Evolutionary conservation across 2,329 filamentous ascomycete genomes (phyloP).

Genomic region (Aureobasidium lini): DNA sequence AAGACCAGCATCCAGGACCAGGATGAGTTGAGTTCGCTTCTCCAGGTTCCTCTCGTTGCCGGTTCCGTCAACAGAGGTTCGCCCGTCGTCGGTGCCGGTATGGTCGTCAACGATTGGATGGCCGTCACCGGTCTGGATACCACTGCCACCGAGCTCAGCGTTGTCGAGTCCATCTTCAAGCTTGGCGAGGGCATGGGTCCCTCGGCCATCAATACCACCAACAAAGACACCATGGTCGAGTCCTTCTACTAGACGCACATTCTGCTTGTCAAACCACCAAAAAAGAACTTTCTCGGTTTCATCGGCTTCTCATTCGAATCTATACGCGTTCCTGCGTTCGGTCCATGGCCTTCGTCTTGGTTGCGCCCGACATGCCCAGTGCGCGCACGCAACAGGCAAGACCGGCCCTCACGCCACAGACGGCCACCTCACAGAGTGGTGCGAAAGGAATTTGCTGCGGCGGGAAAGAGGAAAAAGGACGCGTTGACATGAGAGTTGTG

Average conservation of each 20-base stretch:
- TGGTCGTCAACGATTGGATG: slow-evolving; percentile 98
- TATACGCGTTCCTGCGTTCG: background rate
- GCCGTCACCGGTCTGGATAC: slow-evolving; percentile 89
- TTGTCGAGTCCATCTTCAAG: slow-evolving; percentile 92
- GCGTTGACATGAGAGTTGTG: background rate
- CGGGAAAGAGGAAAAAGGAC: background rate
- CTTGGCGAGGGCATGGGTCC: slow-evolving; percentile 80
- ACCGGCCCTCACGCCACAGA: background rate
- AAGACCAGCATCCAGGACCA: slow-evolving; percentile 97
- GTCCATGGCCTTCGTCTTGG: background rate
- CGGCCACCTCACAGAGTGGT: background rate
- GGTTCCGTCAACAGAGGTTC: slow-evolving; percentile 89
- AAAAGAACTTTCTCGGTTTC: background rate
- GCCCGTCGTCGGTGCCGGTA: slow-evolving; percentile 89
- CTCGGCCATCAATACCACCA: slow-evolving; percentile 67
- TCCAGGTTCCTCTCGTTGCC: slow-evolving; percentile 93
- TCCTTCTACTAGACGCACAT: slow-evolving; percentile 72
- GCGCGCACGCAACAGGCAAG: background rate
- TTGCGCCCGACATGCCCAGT: background rate
- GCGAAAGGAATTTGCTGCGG: background rate
- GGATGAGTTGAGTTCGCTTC: slow-evolving; percentile 86
- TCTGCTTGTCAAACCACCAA: background rate
- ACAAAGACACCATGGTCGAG: slow-evolving; percentile 99
- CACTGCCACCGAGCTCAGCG: slow-evolving; percentile 93
- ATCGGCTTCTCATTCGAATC: background rate